Base-by-base conservation (phyloP, 805 yeast species). In the Saccharomyces jurei region DNA sequence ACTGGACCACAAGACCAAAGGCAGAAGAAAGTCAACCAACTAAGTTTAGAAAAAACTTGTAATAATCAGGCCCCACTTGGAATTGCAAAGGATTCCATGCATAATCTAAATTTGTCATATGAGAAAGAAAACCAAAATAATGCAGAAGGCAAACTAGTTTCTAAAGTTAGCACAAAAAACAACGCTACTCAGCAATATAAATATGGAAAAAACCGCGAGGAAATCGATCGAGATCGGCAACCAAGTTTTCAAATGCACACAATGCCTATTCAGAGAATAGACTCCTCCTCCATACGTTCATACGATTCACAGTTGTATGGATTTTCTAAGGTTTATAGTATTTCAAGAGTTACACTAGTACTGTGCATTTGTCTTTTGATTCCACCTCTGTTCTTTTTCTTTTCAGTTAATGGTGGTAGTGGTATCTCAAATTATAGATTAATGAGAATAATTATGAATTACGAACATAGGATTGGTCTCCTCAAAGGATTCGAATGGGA, bases 401-500 rank as follows among this genome's bases (percentile, higher is more conserved):
- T 66, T 17, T 64, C 62, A 5, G 41, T 58, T 14, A 65, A 65
- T 9, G 54, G 52, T 0, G 52, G 46, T 17, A 48, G 49, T 21
- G 64, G 65, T 3, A 28, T 66, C 10, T 56, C 65, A 1, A 62
- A 63, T 48, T 56, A 59, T 26, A 56, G 54, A 25, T 31, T 67
- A 6, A 54, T 65, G 58, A 57, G 56, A 47, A 21, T 66, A 53
- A 56, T 66, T 13, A 52, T 64, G 58, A 60, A 56, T 28, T 31
- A 52, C 9, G 53, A 62, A n/a, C 60, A 64, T 49, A 55, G 65
- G 47, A 28, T 56, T 4, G 63, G 57, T 14, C 48, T 63, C 17
- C 53, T 63, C 31, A 59, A 58, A 50, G 70, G 70, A 5, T 67
- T 63, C 41, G 49, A 58, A 9, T 66, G 70, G 70, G 65, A 65